Percentiles rank a stretch among this genome's conserved stretches.
Conservation (phyloP, 78 protist species). For the Salpingoeca rosetta region DNA sequence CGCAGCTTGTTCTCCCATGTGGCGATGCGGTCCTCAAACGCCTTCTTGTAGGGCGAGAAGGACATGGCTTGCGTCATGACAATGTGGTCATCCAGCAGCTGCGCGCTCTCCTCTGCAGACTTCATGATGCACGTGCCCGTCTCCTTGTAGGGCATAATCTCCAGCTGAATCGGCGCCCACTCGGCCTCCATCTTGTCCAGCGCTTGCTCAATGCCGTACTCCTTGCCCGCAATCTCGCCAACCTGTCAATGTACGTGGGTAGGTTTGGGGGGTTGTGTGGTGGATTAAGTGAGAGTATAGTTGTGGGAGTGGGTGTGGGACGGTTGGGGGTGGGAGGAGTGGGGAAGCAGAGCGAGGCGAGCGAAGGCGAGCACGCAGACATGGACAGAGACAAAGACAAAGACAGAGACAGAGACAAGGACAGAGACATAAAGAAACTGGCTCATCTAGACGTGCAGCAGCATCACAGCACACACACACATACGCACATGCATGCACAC, state of each 20-base stretch:
- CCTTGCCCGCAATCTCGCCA: slow-evolving; percentile 54
- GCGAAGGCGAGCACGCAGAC: too few relatives aligned
- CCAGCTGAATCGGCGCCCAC: slow-evolving; percentile 43
- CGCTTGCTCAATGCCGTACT: slow-evolving; percentile 58
- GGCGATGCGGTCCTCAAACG: slow-evolving; percentile 20
- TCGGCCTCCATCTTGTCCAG: slow-evolving; percentile 50
- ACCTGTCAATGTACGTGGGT: background rate
- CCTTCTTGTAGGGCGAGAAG: slow-evolving; percentile 38
- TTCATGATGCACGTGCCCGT: slow-evolving; percentile 50
- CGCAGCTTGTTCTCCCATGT: slow-evolving; percentile 39
- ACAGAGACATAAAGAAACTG: background rate
- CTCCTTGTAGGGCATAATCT: slow-evolving; percentile 21
- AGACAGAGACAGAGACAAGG: background rate
- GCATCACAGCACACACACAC: too few relatives aligned
- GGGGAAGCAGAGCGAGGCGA: too few relatives aligned
- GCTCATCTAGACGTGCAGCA: background rate
- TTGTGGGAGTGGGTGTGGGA: background rate
- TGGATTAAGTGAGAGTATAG: background rate
- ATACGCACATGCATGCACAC: too few relatives aligned
- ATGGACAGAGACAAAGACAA: background rate
- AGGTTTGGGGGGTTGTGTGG: background rate
- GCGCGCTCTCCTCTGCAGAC: slow-evolving; percentile 47
- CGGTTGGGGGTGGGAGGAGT: background rate
- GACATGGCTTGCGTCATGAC: slow-evolving; percentile 40
- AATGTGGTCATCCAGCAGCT: slow-evolving; percentile 35